Percentiles rank a stretch among this genome's conserved stretches.
Evolutionary conservation across 495 filamentous ascomycete species (phyloP).

Genomic region (Cladorrhinum samala): DNA sequence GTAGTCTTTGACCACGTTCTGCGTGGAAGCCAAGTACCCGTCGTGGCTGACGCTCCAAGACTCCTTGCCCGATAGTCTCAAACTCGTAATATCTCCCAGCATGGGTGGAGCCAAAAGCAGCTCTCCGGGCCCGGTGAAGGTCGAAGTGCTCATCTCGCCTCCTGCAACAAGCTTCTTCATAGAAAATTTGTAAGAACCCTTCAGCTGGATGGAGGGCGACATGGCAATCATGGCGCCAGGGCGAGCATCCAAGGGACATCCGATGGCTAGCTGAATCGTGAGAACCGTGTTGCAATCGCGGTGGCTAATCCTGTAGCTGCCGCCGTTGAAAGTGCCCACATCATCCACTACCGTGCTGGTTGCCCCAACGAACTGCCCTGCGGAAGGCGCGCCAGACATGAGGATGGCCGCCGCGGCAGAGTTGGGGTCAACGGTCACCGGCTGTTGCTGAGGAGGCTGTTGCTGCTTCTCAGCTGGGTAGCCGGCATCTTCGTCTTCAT

Average conservation of each 20-base stretch:
- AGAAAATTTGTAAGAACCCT: slow-evolving; percentile 72
- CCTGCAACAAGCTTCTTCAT: slow-evolving; percentile 80
- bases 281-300: slow-evolving; percentile 84
- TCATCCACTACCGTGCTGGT: slow-evolving; percentile 59
- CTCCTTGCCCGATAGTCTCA: slow-evolving; percentile 62
- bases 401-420: slow-evolving; percentile 22
- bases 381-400: slow-evolving; percentile 26
- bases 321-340: slow-evolving; percentile 91
- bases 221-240: slow-evolving; percentile 92
- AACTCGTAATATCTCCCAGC: slow-evolving; percentile 79
- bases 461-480: slow-evolving; percentile 10
- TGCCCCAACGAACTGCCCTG: slow-evolving; percentile 54
- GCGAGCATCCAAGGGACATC: slow-evolving; percentile 74
- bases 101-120: slow-evolving; percentile 72
- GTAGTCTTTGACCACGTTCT: slow-evolving; percentile 74
- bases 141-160: slow-evolving; percentile 72
- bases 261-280: slow-evolving; percentile 83
- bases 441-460: slow-evolving; percentile 15
- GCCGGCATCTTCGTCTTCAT: not conserved
- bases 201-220: slow-evolving; percentile 78
- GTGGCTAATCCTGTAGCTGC: slow-evolving; percentile 88
- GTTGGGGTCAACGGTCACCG: slow-evolving; percentile 27
- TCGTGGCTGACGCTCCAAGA: slow-evolving; percentile 80
- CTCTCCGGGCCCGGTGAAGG: slow-evolving; percentile 87
- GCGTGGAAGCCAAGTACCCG: slow-evolving; percentile 69